Percentiles rank a stretch among this genome's conserved stretches.
Conservation (phyloP, 495 filamentous ascomycete genomes). For the Bacidia gigantensis region DNA sequence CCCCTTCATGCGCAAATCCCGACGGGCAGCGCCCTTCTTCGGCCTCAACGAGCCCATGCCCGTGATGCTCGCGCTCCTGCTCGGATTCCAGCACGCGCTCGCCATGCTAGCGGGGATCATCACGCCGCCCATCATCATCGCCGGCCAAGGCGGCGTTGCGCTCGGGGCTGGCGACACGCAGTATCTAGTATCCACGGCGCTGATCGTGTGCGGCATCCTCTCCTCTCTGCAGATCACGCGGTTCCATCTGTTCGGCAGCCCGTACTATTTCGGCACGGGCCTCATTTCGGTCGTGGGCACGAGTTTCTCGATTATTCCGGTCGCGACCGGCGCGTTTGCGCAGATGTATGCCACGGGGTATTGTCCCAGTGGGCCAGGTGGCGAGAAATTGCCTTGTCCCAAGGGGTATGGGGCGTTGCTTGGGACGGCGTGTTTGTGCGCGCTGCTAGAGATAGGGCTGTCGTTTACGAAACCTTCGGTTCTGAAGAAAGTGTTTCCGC, state of each 20-base stretch:
- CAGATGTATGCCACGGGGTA: conserved; percentile 81
- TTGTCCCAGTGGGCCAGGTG: conserved; percentile 51
- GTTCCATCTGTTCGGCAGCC: conserved; percentile 67
- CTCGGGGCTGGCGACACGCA: conserved; percentile 44
- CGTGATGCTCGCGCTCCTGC: conserved; percentile 56
- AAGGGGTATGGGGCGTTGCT: conserved; percentile 74
- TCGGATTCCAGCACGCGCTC: conserved; percentile 58
- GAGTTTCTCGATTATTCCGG: conserved; percentile 76
- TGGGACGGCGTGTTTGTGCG: conserved; percentile 57
- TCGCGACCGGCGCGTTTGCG: conserved; percentile 58
- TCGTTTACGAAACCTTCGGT: conserved; percentile 57
- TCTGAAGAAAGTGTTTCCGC: conserved; percentile 71
- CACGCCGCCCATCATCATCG: conserved; percentile 68
- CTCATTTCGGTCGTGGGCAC: conserved; percentile 84
- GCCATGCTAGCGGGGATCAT: conserved; percentile 61
- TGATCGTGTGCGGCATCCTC: conserved; percentile 74
- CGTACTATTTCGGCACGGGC: conserved; percentile 79
- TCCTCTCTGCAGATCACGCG: conserved; percentile 72
- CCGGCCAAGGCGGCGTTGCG: conserved; percentile 50
- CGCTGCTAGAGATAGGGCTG: conserved; percentile 59
- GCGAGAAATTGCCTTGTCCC: conserved; percentile 62
- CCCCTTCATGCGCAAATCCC: conserved; percentile 62
- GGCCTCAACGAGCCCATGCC: conserved; percentile 76
- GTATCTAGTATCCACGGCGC: conserved; percentile 79
- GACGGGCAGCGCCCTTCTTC: conserved; percentile 64